Conservation (phyloP, 2,329 filamentous ascomycete genomes). For the Verruconis gallopava region DNA sequence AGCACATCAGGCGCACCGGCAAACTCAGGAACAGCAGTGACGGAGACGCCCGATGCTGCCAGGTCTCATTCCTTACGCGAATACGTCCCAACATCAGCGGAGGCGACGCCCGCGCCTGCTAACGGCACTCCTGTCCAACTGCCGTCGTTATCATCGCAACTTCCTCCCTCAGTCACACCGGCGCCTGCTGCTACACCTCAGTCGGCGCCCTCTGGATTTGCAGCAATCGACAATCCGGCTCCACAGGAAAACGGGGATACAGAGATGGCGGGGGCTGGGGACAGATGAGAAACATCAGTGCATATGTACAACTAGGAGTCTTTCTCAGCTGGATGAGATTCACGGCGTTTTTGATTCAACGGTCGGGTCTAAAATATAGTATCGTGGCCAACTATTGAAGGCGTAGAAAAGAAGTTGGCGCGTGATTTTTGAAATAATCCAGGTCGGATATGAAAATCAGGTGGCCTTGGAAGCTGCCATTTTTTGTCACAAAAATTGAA, state of each 20-base stretch:
- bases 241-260: constrained; percentile 7
- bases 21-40: not conserved
- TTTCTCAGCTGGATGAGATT: too few relatives aligned
- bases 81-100: not conserved
- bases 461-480: too few relatives aligned
- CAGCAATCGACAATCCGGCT: constrained; percentile 1
- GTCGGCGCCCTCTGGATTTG: not conserved
- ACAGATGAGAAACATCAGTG: too few relatives aligned
- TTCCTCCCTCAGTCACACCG: too few relatives aligned
- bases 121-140: constrained; percentile 1
- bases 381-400: too few relatives aligned
- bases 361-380: too few relatives aligned
- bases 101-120: not conserved
- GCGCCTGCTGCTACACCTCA: not conserved
- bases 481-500: too few relatives aligned
- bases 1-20: constrained; percentile 1
- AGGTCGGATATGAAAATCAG: too few relatives aligned
- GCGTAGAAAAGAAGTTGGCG: too few relatives aligned
- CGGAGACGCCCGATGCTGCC: constrained; percentile 2
- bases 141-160: not conserved
- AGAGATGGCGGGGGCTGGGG: constrained; percentile 8
- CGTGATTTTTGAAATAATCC: too few relatives aligned
- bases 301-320: too few relatives aligned
- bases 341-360: too few relatives aligned
- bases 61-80: constrained; percentile 1